Evolutionary conservation across 768 basidiomycete genomes (phyloP), one percentile per base, ranked within the genome.

Genomic region (Suillus variegatus): DNA sequence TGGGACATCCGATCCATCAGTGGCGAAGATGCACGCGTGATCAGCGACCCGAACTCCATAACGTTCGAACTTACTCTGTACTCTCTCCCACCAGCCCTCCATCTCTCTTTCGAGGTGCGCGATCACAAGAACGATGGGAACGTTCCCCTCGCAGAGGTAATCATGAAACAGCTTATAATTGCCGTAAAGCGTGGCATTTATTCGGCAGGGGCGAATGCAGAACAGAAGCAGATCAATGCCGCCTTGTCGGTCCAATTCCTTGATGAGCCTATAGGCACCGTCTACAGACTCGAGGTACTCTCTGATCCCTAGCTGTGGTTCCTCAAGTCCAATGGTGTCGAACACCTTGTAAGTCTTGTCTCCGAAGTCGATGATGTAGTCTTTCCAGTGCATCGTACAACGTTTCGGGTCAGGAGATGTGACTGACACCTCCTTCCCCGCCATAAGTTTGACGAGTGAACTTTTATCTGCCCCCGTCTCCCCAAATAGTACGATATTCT

Each of bases 371-470:
- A 75, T 64, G n/a, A 40, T 35, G 64, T 82, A 77, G 8, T 64
- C 64, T 3, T 65, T 71, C 52, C 68, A 74, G 28, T 74, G 60
- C 32, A 82, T 69, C 10, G 81, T 81, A 56, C 78, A 76, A 13
- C 75, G 75, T 25, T 70, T 68, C 10, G 72, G 74, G 35, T 73
- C 75, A 20, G 72, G 75, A 10, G 79, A 81, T 16, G 75, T 70
- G 9, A 61, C 63, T 1, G 80, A 81, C n/a, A 71, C 44, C 1
- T 70, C 64, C 4, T 61, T n/a, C 38, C 73, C 76, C 32, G 72
- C 72, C 22, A 83, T 65, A 70, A 83, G 75, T 69, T 83, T 84
- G 64, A 84, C 72, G 51, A 82, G 74, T 20, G 79, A 81, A 61
- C 82, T 84, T 63, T 84, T 84, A 18, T 78, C 78, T 60, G 77